Base-by-base conservation (phyloP, 805 yeast species). In the Clavispora vitiphila region DNA sequence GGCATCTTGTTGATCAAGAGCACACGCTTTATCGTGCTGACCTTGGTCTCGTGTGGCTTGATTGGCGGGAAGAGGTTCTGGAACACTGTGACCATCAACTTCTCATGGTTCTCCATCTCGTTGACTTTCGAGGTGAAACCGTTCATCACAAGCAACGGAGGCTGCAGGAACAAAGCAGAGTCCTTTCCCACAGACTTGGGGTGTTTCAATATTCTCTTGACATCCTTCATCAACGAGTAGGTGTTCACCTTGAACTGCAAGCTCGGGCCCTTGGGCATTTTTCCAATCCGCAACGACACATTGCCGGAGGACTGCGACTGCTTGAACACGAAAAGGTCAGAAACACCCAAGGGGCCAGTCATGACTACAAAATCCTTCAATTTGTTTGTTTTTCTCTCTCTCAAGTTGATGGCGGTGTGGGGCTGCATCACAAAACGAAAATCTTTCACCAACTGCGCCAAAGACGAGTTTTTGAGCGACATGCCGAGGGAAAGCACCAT, bases 1-100 rank as follows among this genome's bases (percentile, higher is more conserved):
- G 77, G 80, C 56, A 81, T 84, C 56, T 81, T 85, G 60, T 84
- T 83, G 42, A 93, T 67, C 77, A 93, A 75, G 54, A 93, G 68
- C 16, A 93, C 98, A 56, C 99, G 76, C 55, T 80, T 83, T 40
- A 93, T 89, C 1, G 84, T 69, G 35, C 71, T 68, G 25, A 93
- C 82, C 50, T 81, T 81, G 15, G 95, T 85, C 43, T 71, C 66
- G 50, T 87, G 87, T 3, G 96, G 97, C 44, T 88, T 83, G 50
- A 93, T 83, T 16, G 99, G 87, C 6, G 99, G 99, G 62, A 91
- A 87, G 79, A 93, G 80, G 66, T 88, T 89, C 65, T 93, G 99
- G 67, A 93, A 87, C 69, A 89, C 81, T 3, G 97, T 86, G 23
- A 95, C 80, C 42, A 89, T 61, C 47, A 91, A 72, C 54, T 88